Evolutionary conservation across 257 asterid genomes (phyloP), one percentile per base, ranked within the genome.

Genomic region (Capsicum pubescens): DNA sequence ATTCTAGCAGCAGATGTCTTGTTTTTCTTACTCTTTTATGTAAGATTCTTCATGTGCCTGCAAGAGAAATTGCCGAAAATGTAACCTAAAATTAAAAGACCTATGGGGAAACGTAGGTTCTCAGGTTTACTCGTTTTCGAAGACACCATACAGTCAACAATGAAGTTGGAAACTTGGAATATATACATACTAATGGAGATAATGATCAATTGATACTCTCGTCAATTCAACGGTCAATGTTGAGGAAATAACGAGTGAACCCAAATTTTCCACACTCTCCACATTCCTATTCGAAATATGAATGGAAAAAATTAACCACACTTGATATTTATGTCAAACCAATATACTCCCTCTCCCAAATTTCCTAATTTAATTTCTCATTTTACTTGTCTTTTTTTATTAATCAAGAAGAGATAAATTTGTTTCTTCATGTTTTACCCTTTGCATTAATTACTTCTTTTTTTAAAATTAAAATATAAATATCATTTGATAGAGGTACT

Each of bases 221-320:
- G 81, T 76, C 61, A 76, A 50, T 76, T 76, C 63, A 9, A 52
- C 15, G 15, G 48, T 52, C 48, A 13, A 76, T 76, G 21, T 76
- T 26, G 21, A 7, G 81, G 63, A 71, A 44, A 76, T 52, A 48
- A 76, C 48, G 26, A 52, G 63, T 76, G 13, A 74, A 74, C 60
- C 60, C 9, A 52, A 52, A 26, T 76, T 76, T 72, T 76, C 81
- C 60, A 21, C 21, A 50, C 52, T 76, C 46, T 76, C 81, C 63
- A 76, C 48, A 7, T 52, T 52, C 63, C 52, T 52, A 52, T 52
- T 46, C 8, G 7, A 50, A 74, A 48, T 11, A 3, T 19, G n/a
- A 72, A 6, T 3, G 7, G 0, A 46, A 44, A 71, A 15, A 7
- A 14, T 15, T 32, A 11, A 66, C 5, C 5, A 8, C 19, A 35